Evolutionary conservation across 2,329 filamentous ascomycete species (phyloP).

Genomic region (Fusarium sublunatum): DNA sequence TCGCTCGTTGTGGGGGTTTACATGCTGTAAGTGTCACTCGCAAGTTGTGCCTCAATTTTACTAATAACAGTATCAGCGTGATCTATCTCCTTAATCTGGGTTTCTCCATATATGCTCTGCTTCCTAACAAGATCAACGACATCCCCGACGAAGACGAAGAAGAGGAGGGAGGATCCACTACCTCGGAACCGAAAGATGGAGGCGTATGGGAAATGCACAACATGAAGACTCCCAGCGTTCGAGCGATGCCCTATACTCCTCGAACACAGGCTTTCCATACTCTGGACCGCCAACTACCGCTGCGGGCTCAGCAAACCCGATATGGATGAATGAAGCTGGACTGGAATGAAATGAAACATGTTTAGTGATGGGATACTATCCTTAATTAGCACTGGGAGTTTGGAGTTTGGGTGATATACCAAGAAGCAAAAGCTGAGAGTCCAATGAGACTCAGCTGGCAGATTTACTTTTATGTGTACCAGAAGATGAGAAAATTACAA

Average conservation of each 20-base stretch:
- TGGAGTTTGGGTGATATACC: conserved; percentile 40
- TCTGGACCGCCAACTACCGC: conserved; percentile 67
- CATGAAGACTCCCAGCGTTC: conserved; percentile 53
- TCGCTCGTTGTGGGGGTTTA: conserved; percentile 72
- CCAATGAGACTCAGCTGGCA: conserved; percentile 16
- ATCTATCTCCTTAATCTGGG: conserved; percentile 70
- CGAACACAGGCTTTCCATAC: conserved; percentile 75
- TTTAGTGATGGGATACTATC: conserved; percentile 14
- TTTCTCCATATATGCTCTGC: conserved; percentile 68
- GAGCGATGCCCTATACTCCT: conserved; percentile 67
- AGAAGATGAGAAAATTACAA: neutral
- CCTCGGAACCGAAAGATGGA: conserved; percentile 54
- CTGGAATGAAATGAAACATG: neutral
- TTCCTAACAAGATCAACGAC: conserved; percentile 66
- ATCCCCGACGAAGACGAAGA: conserved; percentile 55
- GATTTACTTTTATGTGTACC: conserved; percentile 6
- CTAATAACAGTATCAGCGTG: conserved; percentile 54
- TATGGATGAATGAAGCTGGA: conserved; percentile 14
- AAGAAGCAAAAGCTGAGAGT: conserved; percentile 22
- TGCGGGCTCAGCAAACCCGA: conserved; percentile 53
- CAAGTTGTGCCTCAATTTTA: neutral
- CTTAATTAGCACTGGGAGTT: conserved; percentile 36
- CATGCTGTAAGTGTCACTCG: conserved; percentile 70
- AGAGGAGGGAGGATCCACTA: conserved; percentile 54
- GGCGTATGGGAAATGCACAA: conserved; percentile 69